phyloP scores from a whole-genome alignment of 164 flowering plant species.

The Berberis thunbergii region DNA sequence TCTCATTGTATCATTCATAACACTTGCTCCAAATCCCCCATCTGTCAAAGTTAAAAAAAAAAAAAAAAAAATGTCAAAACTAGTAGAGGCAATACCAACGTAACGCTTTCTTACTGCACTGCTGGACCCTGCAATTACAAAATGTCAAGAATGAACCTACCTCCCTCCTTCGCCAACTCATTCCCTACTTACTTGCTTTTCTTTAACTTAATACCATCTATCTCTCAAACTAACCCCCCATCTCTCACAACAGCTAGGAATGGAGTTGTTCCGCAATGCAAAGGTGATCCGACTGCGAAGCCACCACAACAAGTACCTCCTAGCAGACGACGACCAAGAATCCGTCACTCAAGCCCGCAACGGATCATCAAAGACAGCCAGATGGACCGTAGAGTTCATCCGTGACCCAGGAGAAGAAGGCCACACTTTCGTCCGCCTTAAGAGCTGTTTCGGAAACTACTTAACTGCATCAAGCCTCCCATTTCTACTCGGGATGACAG shows the following conservation, averaged over 20 bases:
- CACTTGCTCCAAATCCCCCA: no score
- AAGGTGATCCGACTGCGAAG: slow-evolving; percentile 70
- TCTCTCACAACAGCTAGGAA: slow-evolving; percentile 6
- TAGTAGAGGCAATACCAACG: no score
- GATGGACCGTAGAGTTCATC: slow-evolving; percentile 67
- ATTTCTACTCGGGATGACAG: slow-evolving; percentile 76
- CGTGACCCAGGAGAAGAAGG: slow-evolving; percentile 8
- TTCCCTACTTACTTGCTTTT: no score
- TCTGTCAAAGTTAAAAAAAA: no score
- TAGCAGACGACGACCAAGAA: slow-evolving; percentile 79
- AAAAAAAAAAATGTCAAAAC: no score
- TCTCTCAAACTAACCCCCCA: no score
- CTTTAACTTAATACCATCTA: no score
- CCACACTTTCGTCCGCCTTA: slow-evolving; percentile 44
- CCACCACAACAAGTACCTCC: slow-evolving; percentile 69
- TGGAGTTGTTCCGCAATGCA: slow-evolving; percentile 71
- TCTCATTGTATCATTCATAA: no score
- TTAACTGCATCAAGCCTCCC: slow-evolving; percentile 82
- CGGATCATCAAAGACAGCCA: slow-evolving; percentile 53
- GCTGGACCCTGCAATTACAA: no score
- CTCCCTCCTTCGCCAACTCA: no score
- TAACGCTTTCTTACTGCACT: no score
- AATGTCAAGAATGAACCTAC: no score
- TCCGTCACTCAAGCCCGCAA: slow-evolving; percentile 58
- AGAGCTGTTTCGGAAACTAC: slow-evolving; percentile 64